Evolutionary conservation across 257 asterid genomes (phyloP), one percentile per base, ranked within the genome.

Genomic region (Gynochthodes officinalis): DNA sequence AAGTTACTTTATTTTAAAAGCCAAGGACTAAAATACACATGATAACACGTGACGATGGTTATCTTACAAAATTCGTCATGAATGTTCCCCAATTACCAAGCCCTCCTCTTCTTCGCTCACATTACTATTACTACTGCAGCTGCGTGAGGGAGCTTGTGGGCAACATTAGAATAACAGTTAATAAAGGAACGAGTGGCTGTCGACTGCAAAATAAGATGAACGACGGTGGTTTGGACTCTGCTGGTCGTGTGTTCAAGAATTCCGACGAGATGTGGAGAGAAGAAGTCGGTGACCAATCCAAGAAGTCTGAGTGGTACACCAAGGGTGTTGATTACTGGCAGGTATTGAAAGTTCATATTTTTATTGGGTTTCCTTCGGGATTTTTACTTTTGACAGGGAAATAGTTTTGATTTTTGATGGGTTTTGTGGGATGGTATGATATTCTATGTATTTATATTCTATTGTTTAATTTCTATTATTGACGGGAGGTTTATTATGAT

Each of bases 211-310:
- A 15, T 32, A 46, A 69, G 43, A 93, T 93, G 96, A 85, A 93
- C 75, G 75, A 74, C 55, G 73, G 80, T 55, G 97, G 96, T 27
- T 21, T 78, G 66, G 96, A 89, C 75, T 90, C 95, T 23, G 92
- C 87, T 14, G 97, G 97, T 71, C 95, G 96, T 55, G 79, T 71
- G 63, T 93, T 89, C 83, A 81, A 62, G 59, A 93, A 79, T 80
- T 88, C 95, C 55, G 89, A 83, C 48, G 96, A 93, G 85, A 93
- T 93, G 97, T 93, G 98, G 98, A 85, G 85, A 74, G 98, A 87
- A 83, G 88, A 88, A 77, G 86, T 90, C 62, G 97, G 97, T 33
- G 95, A 87, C 73, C 85, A 85, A 50, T 78, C 79, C 69, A 90
- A 88, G 84, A 93, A 89, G 80, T 80, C 91, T 15, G 83, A 83